Percentiles rank a stretch among this genome's conserved stretches.
Conservation (phyloP, 2,329 filamentous ascomycete genomes). For the Thermoascus crustaceus region DNA sequence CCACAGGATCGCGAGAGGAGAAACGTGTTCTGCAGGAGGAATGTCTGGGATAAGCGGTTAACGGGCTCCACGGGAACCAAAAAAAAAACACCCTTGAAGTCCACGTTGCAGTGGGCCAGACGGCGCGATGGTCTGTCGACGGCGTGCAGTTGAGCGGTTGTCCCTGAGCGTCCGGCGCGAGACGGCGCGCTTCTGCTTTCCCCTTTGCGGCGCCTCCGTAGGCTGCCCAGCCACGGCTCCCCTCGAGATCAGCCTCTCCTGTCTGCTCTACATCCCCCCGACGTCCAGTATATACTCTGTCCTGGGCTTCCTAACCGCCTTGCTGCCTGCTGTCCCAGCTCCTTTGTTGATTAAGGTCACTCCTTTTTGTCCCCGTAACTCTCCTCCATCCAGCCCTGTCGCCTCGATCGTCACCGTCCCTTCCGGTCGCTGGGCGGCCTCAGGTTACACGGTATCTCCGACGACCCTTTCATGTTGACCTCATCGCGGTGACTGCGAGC, state of each 20-base stretch:
- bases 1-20: too few species aligned
- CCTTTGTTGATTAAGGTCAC: not conserved
- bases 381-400: too few species aligned
- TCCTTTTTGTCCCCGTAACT: not conserved
- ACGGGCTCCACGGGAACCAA: too few species aligned
- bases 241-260: too few species aligned
- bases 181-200: conserved; percentile 1
- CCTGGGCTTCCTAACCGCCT: not conserved
- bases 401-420: not conserved
- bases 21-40: too few species aligned
- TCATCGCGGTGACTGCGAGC: not conserved
- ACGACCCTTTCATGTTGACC: not conserved
- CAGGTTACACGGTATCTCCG: not conserved
- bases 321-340: not conserved
- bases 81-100: too few species aligned
- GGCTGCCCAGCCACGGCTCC: too few species aligned
- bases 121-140: too few species aligned
- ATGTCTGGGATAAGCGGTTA: too few species aligned
- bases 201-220: conserved; percentile 1
- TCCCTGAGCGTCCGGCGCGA: not conserved
- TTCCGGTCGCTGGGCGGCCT: conserved; percentile 1
- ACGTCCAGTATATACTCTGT: too few species aligned
- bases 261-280: too few species aligned
- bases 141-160: not conserved
- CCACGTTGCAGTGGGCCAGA: too few species aligned